Conservation (phyloP, 2,329 filamentous ascomycete genomes). For the Pseudocercospora eumusae region DNA sequence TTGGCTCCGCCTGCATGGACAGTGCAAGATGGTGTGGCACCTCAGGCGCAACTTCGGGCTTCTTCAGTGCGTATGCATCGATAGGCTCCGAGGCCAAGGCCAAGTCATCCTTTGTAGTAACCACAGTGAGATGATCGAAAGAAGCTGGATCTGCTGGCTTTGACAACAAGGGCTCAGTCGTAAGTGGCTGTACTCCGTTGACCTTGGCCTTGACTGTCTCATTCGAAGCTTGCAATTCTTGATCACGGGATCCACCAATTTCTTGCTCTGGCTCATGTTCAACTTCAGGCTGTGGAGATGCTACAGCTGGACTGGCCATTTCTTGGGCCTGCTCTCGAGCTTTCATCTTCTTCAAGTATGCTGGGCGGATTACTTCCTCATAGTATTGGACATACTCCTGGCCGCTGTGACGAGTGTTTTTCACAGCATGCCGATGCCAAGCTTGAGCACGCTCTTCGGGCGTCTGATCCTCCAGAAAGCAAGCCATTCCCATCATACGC, state of each 20-base stretch:
- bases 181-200: background rate
- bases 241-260: background rate
- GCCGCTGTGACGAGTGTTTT: constrained; percentile 20
- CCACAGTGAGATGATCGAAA: background rate
- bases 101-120: background rate
- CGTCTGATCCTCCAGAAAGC: constrained; percentile 28
- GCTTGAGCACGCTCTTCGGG: constrained; percentile 18
- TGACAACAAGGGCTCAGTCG: background rate
- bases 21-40: background rate
- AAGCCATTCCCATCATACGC: constrained; percentile 24
- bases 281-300: background rate
- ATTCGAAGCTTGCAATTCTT: background rate
- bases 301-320: background rate
- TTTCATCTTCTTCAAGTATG: constrained; percentile 21
- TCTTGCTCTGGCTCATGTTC: background rate
- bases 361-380: constrained; percentile 27
- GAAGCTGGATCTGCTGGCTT: background rate
- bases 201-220: background rate
- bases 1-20: background rate
- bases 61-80: background rate
- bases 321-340: constrained; percentile 8
- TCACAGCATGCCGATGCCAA: constrained; percentile 23
- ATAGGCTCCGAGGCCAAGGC: background rate
- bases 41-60: background rate
- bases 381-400: constrained; percentile 31